These are phyloP conservation scores for Phytophthora hibernalis DNA, from an alignment of 352 stramenopile genomes.

Conservation along the genomic window DNA sequence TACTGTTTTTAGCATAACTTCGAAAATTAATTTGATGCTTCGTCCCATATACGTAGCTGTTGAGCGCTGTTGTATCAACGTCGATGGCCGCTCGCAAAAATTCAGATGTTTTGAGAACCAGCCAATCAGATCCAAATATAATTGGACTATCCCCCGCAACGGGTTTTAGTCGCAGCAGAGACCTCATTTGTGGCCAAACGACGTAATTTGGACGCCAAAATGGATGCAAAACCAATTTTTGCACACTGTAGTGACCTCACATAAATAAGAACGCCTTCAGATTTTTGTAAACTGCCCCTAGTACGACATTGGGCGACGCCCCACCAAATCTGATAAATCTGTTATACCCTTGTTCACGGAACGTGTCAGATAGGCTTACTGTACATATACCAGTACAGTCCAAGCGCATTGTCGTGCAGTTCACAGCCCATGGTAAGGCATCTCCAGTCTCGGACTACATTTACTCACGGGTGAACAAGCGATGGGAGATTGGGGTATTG, in stretches of 20 bases:
- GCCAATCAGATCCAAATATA: not conserved
- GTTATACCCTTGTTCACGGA: no score
- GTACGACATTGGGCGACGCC: no score
- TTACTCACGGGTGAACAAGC: constrained; percentile 94
- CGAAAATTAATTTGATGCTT: not conserved
- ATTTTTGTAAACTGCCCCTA: no score
- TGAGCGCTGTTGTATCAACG: not conserved
- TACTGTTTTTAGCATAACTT: not conserved
- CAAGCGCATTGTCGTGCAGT: no score
- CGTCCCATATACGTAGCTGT: not conserved
- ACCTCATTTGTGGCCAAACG: not conserved
- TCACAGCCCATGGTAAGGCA: no score
- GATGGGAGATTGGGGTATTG: constrained; percentile 96
- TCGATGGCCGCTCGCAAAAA: not conserved
- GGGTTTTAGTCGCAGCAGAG: not conserved
- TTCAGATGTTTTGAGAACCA: not conserved
- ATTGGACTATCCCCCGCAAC: not conserved
- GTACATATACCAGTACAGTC: no score
- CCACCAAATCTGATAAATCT: no score
- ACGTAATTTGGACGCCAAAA: not conserved
- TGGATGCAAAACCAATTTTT: not conserved
- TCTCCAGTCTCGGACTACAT: constrained; percentile 80
- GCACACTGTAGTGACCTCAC: no score
- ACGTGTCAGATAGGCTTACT: no score
- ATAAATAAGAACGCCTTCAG: no score